Evolutionary conservation across 2,329 filamentous ascomycete genomes (phyloP).

Genomic region (Scytalidium lignicola): DNA sequence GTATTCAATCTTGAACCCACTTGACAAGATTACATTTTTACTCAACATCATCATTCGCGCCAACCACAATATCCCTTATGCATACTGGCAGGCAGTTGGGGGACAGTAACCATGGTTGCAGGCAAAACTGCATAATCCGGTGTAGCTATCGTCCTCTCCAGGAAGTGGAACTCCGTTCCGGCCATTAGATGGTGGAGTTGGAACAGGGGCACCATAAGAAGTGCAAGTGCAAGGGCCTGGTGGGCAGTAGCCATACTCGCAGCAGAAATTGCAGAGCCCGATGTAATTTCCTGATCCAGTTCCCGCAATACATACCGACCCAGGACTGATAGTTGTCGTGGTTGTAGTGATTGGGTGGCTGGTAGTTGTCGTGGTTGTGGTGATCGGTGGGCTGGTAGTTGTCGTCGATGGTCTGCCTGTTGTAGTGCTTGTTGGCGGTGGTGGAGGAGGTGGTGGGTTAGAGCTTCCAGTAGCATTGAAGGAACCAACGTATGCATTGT

Average conservation of each 20-base stretch:
- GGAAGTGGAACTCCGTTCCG: constrained; percentile 29
- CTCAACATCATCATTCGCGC: too few relatives aligned
- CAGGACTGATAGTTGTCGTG: background rate
- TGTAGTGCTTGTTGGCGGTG: background rate
- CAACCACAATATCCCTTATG: background rate
- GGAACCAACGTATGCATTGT: constrained; percentile 29
- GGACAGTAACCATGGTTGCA: constrained; percentile 44
- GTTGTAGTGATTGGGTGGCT: background rate
- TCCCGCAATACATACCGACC: constrained; percentile 15
- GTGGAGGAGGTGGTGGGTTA: constrained; percentile 2
- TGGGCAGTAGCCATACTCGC: constrained; percentile 21
- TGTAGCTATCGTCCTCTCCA: constrained; percentile 32
- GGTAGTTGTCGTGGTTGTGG: background rate
- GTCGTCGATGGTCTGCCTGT: constrained; percentile 2
- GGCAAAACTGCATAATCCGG: constrained; percentile 40
- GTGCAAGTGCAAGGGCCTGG: constrained; percentile 19
- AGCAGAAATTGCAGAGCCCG: constrained; percentile 31
- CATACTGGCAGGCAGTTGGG: constrained; percentile 13
- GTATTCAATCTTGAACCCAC: too few relatives aligned
- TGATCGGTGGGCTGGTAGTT: constrained; percentile 6
- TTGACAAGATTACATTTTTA: too few relatives aligned
- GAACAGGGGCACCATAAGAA: constrained; percentile 8
- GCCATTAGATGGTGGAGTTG: constrained; percentile 19
- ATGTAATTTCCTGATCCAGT: constrained; percentile 28
- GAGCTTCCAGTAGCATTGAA: constrained; percentile 10